phyloP scores from a whole-genome alignment of 2,329 filamentous ascomycete species.

The Knoxdaviesia capensis region DNA sequence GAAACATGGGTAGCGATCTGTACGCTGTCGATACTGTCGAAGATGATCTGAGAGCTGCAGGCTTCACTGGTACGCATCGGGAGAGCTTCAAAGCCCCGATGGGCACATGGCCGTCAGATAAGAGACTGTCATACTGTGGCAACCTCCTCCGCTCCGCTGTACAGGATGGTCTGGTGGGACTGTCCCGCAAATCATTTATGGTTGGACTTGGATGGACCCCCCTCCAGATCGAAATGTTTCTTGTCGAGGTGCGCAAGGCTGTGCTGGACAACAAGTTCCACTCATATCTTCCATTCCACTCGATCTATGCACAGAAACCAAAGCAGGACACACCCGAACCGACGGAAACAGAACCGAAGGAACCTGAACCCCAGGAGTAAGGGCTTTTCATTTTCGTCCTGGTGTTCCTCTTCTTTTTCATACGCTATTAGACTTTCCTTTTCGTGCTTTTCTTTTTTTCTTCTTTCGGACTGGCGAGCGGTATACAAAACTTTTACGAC shows the following conservation, averaged over 20 bases:
- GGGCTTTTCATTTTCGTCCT: too few relatives aligned
- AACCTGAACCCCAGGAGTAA: too few relatives aligned
- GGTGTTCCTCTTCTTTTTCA: too few relatives aligned
- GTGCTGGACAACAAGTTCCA: conserved; percentile 16
- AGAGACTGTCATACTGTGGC: conserved; percentile 22
- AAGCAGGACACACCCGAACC: too few relatives aligned
- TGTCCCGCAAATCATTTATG: conserved; percentile 17
- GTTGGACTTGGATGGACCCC: conserved; percentile 19
- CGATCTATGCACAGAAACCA: conserved; percentile 18
- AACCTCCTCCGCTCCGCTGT: conserved; percentile 22
- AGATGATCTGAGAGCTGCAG: conserved; percentile 16
- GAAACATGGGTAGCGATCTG: conserved; percentile 19
- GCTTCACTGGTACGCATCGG: conserved; percentile 20
- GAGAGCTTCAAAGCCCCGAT: conserved; percentile 25
- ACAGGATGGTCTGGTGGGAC: conserved; percentile 18
- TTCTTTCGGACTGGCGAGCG: too few relatives aligned
- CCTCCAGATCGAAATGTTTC: conserved; percentile 21
- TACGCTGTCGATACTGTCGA: conserved; percentile 17
- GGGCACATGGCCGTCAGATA: conserved; percentile 23
- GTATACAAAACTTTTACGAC: too few relatives aligned
- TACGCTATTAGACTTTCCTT: too few relatives aligned
- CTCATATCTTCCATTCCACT: conserved; percentile 19
- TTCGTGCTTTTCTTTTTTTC: too few relatives aligned
- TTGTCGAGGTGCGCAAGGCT: conserved; percentile 19
- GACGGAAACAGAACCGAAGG: too few relatives aligned